Conservation (phyloP, 2,329 filamentous ascomycete species). For the Ceratocystis colombiana region DNA sequence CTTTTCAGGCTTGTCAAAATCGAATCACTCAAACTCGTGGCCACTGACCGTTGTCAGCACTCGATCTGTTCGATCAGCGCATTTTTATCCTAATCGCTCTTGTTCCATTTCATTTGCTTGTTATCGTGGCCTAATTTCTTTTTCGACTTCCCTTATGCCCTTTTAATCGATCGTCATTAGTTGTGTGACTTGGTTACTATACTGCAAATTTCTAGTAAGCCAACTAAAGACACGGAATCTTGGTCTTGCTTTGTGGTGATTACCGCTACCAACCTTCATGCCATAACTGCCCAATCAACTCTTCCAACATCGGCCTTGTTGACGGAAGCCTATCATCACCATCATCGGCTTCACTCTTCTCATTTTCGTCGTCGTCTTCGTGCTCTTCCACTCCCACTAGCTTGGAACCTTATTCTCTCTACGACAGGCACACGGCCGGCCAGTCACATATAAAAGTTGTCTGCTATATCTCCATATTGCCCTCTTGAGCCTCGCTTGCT, state of each 20-base stretch:
- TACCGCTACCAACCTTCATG: background rate
- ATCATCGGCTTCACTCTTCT: background rate
- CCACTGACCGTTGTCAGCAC: background rate
- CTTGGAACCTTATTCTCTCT: slow-evolving; percentile 13
- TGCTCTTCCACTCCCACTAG: background rate
- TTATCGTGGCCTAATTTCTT: background rate
- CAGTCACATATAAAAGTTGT: slow-evolving; percentile 7
- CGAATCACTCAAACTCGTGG: background rate
- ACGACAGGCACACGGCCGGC: slow-evolving; percentile 9
- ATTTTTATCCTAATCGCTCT: background rate
- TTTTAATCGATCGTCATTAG: background rate
- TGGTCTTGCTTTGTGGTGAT: no score
- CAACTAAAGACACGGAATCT: no score
- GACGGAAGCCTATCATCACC: background rate
- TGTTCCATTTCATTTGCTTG: background rate
- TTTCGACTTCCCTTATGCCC: background rate
- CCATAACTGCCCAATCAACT: background rate
- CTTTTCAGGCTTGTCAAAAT: background rate
- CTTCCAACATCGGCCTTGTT: no score
- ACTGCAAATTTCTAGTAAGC: no score
- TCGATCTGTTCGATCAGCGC: background rate
- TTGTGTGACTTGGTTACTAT: background rate
- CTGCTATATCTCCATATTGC: slow-evolving; percentile 15
- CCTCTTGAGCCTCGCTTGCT: slow-evolving; percentile 17
- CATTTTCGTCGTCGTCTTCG: background rate